phyloP scores from a whole-genome alignment of 331 rosid genomes.

The Erythrophleum ivorense region DNA sequence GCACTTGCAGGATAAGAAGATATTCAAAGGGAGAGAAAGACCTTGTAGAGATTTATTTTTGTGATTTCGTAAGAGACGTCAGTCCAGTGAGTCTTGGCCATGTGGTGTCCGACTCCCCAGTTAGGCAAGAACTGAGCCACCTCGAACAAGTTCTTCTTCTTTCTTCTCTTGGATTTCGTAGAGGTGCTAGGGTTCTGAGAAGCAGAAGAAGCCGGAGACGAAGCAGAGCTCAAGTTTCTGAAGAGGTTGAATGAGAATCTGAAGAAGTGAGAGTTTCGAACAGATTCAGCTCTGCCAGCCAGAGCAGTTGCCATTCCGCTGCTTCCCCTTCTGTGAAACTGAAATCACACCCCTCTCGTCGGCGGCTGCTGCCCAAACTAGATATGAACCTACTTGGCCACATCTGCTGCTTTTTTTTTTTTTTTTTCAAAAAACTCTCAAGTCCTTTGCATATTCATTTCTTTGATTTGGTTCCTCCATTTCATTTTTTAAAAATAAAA shows the following conservation, averaged over 20 bases:
- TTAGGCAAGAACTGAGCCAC: slow-evolving; percentile 86
- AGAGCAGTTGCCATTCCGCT: slow-evolving; percentile 61
- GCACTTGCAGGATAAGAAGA: background rate
- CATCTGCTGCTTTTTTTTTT: background rate
- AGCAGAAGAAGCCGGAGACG: slow-evolving; percentile 39
- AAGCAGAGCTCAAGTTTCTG: slow-evolving; percentile 58
- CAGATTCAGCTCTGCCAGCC: slow-evolving; percentile 41
- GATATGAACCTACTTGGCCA: background rate
- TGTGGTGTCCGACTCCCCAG: slow-evolving; percentile 91
- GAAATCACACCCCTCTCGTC: background rate
- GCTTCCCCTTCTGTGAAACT: background rate
- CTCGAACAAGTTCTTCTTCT: slow-evolving; percentile 92
- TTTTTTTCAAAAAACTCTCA: too few relatives aligned
- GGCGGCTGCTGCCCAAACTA: slow-evolving; percentile 8
- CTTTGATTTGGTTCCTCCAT: background rate
- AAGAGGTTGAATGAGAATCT: slow-evolving; percentile 53
- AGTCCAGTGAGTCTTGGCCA: slow-evolving; percentile 91
- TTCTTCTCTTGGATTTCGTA: slow-evolving; percentile 68
- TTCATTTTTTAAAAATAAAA: background rate
- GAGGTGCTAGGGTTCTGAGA: slow-evolving; percentile 42
- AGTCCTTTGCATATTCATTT: too few relatives aligned
- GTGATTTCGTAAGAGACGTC: slow-evolving; percentile 86
- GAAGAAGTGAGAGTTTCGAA: slow-evolving; percentile 48
- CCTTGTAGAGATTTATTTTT: slow-evolving; percentile 94
- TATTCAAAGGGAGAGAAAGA: slow-evolving; percentile 26